Evolutionary conservation across 768 basidiomycete genomes (phyloP).

Genomic region (Suillus plorans): DNA sequence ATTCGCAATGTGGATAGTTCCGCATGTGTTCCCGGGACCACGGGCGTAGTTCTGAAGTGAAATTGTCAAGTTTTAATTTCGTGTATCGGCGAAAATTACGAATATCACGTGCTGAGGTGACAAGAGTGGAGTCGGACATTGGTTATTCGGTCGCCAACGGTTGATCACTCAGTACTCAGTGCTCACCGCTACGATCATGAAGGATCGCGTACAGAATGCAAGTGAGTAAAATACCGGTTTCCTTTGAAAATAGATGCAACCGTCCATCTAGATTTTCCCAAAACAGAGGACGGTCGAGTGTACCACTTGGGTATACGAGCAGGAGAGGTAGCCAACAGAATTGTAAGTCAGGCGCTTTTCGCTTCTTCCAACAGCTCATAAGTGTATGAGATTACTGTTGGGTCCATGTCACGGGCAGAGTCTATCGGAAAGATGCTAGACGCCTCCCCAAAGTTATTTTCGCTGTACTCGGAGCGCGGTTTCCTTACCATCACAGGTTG

Average conservation of each 20-base stretch:
- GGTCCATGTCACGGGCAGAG: slow-evolving; percentile 65
- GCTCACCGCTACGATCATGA: slow-evolving; percentile 40
- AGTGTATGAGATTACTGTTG: slow-evolving; percentile 63
- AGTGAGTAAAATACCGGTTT: slow-evolving; percentile 44
- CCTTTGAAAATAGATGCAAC: not conserved
- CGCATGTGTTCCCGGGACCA: too few species aligned
- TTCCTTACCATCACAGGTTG: slow-evolving; percentile 73
- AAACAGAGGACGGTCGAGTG: slow-evolving; percentile 68
- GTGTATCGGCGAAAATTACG: not conserved
- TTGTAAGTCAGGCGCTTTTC: slow-evolving; percentile 43
- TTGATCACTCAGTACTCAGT: too few species aligned
- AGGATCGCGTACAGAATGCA: slow-evolving; percentile 61
- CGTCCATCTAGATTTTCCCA: slow-evolving; percentile 63
- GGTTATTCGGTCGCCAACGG: not conserved
- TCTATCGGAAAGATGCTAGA: slow-evolving; percentile 62
- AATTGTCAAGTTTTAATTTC: not conserved
- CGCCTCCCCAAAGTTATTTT: slow-evolving; percentile 56
- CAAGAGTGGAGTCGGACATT: not conserved
- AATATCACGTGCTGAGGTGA: not conserved
- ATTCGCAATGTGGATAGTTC: not conserved
- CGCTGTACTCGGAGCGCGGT: slow-evolving; percentile 68
- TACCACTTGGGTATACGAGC: slow-evolving; percentile 76
- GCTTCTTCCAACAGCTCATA: slow-evolving; percentile 1
- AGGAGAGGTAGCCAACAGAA: slow-evolving; percentile 80
- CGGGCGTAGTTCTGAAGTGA: too few species aligned